phyloP scores from a whole-genome alignment of 169 alveolate species.

The Plasmodium inui region DNA sequence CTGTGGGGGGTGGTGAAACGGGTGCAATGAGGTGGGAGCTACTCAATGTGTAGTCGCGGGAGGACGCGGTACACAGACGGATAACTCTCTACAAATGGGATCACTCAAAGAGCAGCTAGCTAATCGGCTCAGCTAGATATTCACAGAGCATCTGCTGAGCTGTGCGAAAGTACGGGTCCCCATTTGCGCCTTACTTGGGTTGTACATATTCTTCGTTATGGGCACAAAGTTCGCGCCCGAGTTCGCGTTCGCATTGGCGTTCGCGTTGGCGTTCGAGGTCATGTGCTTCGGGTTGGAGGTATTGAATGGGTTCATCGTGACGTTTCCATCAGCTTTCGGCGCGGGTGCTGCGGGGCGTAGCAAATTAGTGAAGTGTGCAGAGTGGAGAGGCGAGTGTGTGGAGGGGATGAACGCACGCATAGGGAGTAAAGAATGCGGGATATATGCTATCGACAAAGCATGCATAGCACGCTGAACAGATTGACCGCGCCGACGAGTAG shows the following conservation, averaged over 20 bases:
- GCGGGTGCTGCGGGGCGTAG: background rate
- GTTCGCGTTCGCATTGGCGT: too few relatives aligned
- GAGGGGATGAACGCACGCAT: background rate
- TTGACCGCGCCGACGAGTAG: background rate
- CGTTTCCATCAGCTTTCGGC: constrained; percentile 3
- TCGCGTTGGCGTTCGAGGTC: constrained; percentile 7
- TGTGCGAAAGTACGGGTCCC: background rate
- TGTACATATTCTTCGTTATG: constrained; percentile 36
- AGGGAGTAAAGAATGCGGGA: background rate
- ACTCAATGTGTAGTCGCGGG: background rate
- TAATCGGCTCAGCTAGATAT: background rate
- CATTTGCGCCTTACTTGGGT: constrained; percentile 8
- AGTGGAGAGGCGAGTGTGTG: background rate
- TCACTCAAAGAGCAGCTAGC: background rate
- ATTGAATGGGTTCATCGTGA: constrained; percentile 59
- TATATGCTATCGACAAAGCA: background rate
- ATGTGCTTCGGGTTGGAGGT: constrained; percentile 25
- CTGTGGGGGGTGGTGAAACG: background rate
- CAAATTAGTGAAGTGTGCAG: background rate
- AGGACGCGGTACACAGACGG: background rate
- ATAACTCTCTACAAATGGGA: background rate
- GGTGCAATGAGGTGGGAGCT: background rate
- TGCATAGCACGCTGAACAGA: background rate
- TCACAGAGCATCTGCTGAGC: background rate
- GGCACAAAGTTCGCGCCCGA: constrained; percentile 20